Conservation (phyloP, 345 rosid genomes). For the Euclidium syriacum region DNA sequence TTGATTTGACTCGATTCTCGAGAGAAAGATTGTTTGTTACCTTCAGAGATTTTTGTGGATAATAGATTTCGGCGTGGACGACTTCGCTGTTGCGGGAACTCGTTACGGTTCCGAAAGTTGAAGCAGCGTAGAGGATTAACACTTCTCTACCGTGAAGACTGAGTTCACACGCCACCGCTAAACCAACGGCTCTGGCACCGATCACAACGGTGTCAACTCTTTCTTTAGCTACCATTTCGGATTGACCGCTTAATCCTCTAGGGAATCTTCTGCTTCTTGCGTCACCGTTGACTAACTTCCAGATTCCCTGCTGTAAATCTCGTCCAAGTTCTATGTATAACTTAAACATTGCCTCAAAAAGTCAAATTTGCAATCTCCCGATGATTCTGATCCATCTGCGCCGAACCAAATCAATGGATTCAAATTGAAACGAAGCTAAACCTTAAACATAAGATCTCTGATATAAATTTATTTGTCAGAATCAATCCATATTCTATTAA, state of each 20-base stretch:
- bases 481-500: no score
- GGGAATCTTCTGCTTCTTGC: background rate
- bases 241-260: constrained; percentile 12
- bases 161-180: constrained; percentile 70
- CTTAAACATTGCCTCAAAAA: no score
- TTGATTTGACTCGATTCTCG: background rate
- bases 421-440: no score
- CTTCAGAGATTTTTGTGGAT: constrained; percentile 71
- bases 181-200: constrained; percentile 88
- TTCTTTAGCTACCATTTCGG: constrained; percentile 41
- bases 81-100: constrained; percentile 92
- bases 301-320: constrained; percentile 8
- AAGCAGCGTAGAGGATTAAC: constrained; percentile 65
- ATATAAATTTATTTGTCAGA: no score
- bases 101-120: constrained; percentile 77
- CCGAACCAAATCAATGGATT: no score
- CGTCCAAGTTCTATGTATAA: constrained; percentile 21
- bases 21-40: constrained; percentile 27
- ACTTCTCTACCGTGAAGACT: constrained; percentile 64
- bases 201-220: constrained; percentile 76
- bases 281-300: background rate
- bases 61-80: constrained; percentile 91
- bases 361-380: no score
- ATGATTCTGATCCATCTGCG: no score
- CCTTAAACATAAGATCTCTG: no score